These are phyloP conservation scores for Paracorniculantispora psalliotae DNA, from an alignment of 2,329 filamentous ascomycete genomes.

Conservation along the genomic window DNA sequence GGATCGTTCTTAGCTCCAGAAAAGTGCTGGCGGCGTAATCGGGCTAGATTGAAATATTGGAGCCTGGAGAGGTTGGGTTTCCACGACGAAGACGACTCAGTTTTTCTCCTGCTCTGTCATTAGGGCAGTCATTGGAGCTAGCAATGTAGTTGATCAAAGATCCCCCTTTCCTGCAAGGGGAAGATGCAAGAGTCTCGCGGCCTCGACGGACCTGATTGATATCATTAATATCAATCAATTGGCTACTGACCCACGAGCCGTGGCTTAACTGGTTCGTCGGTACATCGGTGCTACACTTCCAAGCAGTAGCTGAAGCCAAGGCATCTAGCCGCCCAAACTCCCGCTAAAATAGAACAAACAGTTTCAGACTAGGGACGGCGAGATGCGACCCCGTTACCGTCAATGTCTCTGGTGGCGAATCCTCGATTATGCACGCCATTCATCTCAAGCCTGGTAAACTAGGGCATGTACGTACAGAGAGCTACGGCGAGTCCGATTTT, in stretches of 20 bases:
- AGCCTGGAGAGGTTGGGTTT: neutral
- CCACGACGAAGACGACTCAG: neutral
- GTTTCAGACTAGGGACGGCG: neutral
- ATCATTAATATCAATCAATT: neutral
- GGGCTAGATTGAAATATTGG: conserved; percentile 8
- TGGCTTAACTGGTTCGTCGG: neutral
- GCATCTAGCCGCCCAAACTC: conserved; percentile 1
- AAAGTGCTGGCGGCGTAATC: conserved; percentile 1
- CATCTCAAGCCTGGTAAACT: neutral
- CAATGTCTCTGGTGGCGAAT: neutral
- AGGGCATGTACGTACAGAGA: neutral
- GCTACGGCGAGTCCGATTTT: neutral
- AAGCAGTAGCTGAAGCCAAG: neutral
- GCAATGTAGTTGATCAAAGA: neutral
- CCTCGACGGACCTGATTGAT: neutral
- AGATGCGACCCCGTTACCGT: neutral
- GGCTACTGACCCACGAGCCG: neutral
- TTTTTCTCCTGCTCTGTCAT: neutral
- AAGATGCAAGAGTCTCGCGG: neutral
- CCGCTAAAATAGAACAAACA: neutral
- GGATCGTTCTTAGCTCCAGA: neutral
- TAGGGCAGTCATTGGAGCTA: neutral
- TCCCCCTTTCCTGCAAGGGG: neutral
- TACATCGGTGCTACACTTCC: neutral
- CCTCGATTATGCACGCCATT: conserved; percentile 1